Conservation (phyloP, 2,329 filamentous ascomycete genomes). For the Pseudocercospora eumusae region DNA sequence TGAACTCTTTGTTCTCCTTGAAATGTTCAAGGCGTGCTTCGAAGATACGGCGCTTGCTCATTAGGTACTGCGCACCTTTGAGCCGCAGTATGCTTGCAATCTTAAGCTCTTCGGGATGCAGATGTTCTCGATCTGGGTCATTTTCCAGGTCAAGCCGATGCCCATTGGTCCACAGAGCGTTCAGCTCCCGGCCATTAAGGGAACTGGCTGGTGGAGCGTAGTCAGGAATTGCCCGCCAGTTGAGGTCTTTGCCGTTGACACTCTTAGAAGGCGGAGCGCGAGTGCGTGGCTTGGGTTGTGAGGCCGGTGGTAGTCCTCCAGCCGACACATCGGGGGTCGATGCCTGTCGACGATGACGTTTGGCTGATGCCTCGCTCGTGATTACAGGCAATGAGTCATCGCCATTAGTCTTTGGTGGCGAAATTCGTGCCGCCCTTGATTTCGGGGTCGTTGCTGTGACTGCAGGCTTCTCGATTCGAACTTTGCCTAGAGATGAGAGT, state of each 20-base stretch:
- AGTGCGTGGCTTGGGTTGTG: constrained; percentile 31
- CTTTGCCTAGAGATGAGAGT: constrained; percentile 22
- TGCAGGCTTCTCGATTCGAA: constrained; percentile 23
- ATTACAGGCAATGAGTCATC: not conserved
- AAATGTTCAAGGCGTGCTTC: constrained; percentile 68
- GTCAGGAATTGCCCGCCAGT: constrained; percentile 34
- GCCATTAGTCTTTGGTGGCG: constrained; percentile 13
- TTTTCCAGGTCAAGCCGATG: constrained; percentile 72
- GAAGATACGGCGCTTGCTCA: constrained; percentile 92
- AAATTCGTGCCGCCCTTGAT: constrained; percentile 15
- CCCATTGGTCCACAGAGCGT: constrained; percentile 57
- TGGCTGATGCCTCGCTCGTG: constrained; percentile 20
- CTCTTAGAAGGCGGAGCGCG: constrained; percentile 35
- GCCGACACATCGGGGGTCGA: constrained; percentile 21
- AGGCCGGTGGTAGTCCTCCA: constrained; percentile 14
- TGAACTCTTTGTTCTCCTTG: constrained; percentile 75
- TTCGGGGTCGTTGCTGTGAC: constrained; percentile 8
- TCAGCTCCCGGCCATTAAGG: constrained; percentile 28
- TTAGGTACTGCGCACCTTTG: constrained; percentile 84
- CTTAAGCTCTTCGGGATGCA: constrained; percentile 75
- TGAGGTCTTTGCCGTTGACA: constrained; percentile 30
- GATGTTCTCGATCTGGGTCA: constrained; percentile 68
- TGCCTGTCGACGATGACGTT: constrained; percentile 23
- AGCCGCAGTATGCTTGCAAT: constrained; percentile 79
- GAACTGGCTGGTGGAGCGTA: constrained; percentile 32